These are phyloP conservation scores for Thermothielavioides terrestris DNA, from an alignment of 495 filamentous ascomycete genomes.

Conservation along the genomic window DNA sequence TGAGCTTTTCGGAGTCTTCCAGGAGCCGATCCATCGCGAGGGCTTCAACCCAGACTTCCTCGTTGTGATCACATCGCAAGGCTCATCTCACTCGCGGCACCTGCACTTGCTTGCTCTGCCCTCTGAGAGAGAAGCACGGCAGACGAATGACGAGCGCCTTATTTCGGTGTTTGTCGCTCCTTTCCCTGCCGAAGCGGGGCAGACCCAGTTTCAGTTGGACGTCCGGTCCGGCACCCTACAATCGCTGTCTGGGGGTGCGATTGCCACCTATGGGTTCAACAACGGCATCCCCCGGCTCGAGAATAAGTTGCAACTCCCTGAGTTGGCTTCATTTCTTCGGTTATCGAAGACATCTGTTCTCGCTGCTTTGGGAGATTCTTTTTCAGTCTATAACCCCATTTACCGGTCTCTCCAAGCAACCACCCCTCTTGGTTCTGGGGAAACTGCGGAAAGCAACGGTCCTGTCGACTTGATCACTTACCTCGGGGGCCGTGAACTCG, in stretches of 20 bases:
- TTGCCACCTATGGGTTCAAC: constrained; percentile 45
- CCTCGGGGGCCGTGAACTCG: constrained; percentile 54
- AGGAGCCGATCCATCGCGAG: constrained; percentile 27
- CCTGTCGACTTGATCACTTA: constrained; percentile 48
- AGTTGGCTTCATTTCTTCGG: constrained; percentile 42
- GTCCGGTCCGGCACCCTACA: constrained; percentile 48
- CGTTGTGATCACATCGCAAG: constrained; percentile 33
- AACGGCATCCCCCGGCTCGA: constrained; percentile 39
- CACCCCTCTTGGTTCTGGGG: constrained; percentile 31
- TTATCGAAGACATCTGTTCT: constrained; percentile 44
- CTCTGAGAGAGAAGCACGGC: constrained; percentile 20
- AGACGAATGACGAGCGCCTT: constrained; percentile 14
- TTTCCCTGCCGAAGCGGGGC: constrained; percentile 13
- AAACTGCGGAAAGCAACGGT: not conserved
- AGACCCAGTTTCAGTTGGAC: constrained; percentile 43
- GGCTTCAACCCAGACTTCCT: constrained; percentile 41
- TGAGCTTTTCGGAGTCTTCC: constrained; percentile 31
- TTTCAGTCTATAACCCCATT: constrained; percentile 55
- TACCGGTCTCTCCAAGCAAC: constrained; percentile 56
- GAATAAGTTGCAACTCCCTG: constrained; percentile 28
- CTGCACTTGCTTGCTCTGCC: constrained; percentile 40
- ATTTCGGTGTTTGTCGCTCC: constrained; percentile 23
- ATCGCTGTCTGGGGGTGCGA: constrained; percentile 33
- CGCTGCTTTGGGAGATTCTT: constrained; percentile 31
- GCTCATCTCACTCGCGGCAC: constrained; percentile 18